A percentile compares a stretch with the other conserved stretches of the same genome.
Evolutionary conservation across 2,329 filamentous ascomycete species (phyloP).

Genomic region (Didymosphaeria variabile): DNA sequence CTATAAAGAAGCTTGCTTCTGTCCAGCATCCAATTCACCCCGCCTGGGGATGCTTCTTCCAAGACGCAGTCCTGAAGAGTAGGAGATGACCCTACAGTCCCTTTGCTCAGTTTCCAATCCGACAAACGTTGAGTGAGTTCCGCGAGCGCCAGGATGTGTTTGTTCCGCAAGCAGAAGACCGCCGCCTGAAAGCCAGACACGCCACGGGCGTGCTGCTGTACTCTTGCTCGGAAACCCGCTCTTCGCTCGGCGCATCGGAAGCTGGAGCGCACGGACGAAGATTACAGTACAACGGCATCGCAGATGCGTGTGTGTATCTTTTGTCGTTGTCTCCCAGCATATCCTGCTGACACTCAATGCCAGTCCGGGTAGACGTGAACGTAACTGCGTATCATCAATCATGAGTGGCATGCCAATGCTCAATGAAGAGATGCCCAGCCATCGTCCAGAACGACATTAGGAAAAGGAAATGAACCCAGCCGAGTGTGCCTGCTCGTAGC

Average conservation of each 20-base stretch:
- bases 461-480: constrained; percentile 42
- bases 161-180: constrained; percentile 52
- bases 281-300: constrained; percentile 50
- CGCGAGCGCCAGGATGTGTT: constrained; percentile 41
- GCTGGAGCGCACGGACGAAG: constrained; percentile 39
- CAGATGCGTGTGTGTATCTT: constrained; percentile 50
- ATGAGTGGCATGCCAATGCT: constrained; percentile 50
- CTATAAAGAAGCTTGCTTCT: constrained; percentile 54
- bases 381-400: constrained; percentile 41
- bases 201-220: constrained; percentile 43
- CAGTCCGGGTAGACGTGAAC: constrained; percentile 46
- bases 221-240: constrained; percentile 31
- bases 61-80: constrained; percentile 59
- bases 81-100: constrained; percentile 64
- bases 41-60: constrained; percentile 50
- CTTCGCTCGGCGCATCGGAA: constrained; percentile 21
- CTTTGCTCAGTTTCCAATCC: constrained; percentile 23
- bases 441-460: constrained; percentile 52
- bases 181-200: constrained; percentile 37
- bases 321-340: constrained; percentile 49
- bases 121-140: constrained; percentile 42
- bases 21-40: constrained; percentile 63
- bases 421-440: constrained; percentile 47
- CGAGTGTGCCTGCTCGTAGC: constrained; percentile 53
- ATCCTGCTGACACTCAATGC: constrained; percentile 52